These are phyloP conservation scores for Zizania palustris DNA, from an alignment of 202 grass and related monocot genomes.

Conservation along the genomic window DNA sequence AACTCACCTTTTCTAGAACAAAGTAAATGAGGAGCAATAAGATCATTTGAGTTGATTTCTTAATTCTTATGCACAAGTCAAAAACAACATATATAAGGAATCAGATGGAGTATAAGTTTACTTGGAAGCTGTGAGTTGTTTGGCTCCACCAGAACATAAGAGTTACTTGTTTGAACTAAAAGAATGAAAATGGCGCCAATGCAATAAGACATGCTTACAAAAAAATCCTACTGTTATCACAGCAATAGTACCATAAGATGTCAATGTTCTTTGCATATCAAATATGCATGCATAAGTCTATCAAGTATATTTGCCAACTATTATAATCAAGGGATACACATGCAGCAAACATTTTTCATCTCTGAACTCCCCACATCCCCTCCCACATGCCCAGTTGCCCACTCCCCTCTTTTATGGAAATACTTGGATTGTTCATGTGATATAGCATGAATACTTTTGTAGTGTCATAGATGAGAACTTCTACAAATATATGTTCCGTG, in stretches of 20 bases:
- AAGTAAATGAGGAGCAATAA: no score
- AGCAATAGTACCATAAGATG: not conserved
- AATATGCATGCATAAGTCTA: not conserved
- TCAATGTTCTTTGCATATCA: conserved; percentile 7
- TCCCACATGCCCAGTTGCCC: no score
- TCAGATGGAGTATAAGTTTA: no score
- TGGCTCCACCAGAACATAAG: no score
- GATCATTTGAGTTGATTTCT: no score
- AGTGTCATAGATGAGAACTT: not conserved
- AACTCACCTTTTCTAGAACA: no score
- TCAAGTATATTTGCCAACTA: not conserved
- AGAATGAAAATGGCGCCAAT: not conserved
- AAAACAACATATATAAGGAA: no score
- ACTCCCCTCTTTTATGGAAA: not conserved
- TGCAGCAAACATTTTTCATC: conserved; percentile 1
- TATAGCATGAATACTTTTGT: not conserved
- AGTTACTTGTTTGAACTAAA: conserved; percentile 13
- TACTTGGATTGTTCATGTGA: not conserved
- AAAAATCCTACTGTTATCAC: not conserved
- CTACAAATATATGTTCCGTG: not conserved
- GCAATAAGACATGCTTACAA: not conserved
- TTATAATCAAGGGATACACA: not conserved
- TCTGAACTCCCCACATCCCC: not conserved
- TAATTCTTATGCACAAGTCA: no score
- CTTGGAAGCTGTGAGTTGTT: no score